Conservation (phyloP, 371 early-diverging fungal species). For the Amoeboaphelidium protococcarum region DNA sequence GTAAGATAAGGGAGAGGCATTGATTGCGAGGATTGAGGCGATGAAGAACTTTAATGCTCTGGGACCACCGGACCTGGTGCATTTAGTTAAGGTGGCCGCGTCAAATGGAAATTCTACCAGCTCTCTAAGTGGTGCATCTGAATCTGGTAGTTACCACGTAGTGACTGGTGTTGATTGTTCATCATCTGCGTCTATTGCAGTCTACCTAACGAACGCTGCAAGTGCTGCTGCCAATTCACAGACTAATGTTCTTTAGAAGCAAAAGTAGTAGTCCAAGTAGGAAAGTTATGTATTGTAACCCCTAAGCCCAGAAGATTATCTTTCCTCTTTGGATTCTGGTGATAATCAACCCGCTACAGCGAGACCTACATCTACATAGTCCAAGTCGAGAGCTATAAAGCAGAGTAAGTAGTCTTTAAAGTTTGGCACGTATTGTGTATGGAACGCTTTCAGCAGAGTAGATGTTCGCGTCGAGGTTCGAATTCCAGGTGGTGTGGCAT, state of each 20-base stretch:
- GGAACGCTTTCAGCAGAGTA: conserved; percentile 78
- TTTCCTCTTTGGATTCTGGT: not conserved
- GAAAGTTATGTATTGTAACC: not conserved
- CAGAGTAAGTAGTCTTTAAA: not conserved
- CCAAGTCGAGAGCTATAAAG: not conserved
- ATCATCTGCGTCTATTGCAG: conserved; percentile 3
- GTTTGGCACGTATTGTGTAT: conserved; percentile 32
- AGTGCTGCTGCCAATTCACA: too few relatives aligned
- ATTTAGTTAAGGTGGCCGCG: conserved; percentile 37
- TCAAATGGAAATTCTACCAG: conserved; percentile 3
- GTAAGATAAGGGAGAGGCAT: conserved; percentile 52
- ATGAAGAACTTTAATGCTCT: conserved; percentile 36
- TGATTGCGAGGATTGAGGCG: conserved; percentile 58
- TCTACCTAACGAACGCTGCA: too few relatives aligned
- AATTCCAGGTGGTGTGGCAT: conserved; percentile 89
- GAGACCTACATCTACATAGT: not conserved
- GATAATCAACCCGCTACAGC: not conserved
- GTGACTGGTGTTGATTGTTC: conserved; percentile 2
- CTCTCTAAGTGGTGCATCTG: not conserved
- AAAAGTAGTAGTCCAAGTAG: not conserved
- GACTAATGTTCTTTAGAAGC: conserved; percentile 1
- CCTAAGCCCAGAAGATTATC: not conserved
- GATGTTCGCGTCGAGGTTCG: conserved; percentile 90
- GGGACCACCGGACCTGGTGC: conserved; percentile 88
- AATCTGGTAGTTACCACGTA: not conserved